A percentile compares a stretch with the other conserved stretches of the same genome.
Conservation (phyloP, 805 yeast species). For the Grigorovia humatica region DNA sequence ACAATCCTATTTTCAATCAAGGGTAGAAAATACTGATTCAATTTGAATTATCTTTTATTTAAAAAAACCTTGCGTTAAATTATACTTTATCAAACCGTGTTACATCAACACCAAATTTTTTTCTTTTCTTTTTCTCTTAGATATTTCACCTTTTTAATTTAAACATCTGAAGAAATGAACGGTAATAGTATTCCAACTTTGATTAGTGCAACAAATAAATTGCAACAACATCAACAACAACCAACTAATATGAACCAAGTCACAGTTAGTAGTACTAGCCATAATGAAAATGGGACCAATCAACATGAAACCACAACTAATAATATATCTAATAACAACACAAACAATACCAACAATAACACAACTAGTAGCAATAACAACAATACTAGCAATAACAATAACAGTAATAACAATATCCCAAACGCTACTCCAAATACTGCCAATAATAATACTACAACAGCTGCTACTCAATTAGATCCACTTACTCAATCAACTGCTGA, state of each 20-base stretch:
- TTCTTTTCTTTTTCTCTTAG: not conserved
- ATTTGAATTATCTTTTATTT: too few relatives aligned
- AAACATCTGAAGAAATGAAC: not conserved
- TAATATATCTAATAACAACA: not conserved
- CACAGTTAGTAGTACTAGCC: not conserved
- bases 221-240: not conserved
- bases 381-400: not conserved
- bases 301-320: not conserved
- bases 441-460: not conserved
- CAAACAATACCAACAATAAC: not conserved
- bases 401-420: not conserved
- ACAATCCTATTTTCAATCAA: not conserved
- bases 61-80: too few relatives aligned
- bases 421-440: not conserved
- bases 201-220: not conserved
- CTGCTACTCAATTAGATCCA: conserved; percentile 21
- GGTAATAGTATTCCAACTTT: not conserved
- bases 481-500: conserved; percentile 52
- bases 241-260: not conserved
- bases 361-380: not conserved
- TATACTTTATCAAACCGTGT: not conserved
- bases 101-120: not conserved
- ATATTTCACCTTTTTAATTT: not conserved
- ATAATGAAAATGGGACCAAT: not conserved
- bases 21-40: too few relatives aligned